phyloP scores from a whole-genome alignment of 2,329 filamentous ascomycete species.

The Penicillium janthinellum region DNA sequence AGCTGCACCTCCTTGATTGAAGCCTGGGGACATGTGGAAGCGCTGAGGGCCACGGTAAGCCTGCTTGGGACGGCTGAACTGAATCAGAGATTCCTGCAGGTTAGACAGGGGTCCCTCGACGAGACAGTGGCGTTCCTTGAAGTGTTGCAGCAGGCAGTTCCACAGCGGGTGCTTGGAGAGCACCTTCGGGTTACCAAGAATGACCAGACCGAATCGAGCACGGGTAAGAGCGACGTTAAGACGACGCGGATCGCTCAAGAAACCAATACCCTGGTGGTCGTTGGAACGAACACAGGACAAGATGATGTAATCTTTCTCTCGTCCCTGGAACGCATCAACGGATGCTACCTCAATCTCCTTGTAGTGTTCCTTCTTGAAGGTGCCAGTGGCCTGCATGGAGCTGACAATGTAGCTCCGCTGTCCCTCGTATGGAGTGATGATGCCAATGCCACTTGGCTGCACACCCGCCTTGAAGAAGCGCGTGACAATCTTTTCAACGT shows the following conservation, averaged over 20 bases:
- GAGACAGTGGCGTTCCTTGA: conserved; percentile 94
- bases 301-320: conserved; percentile 99
- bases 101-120: conserved; percentile 95
- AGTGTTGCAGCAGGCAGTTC: conserved; percentile 93
- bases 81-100: conserved; percentile 89
- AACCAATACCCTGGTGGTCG: conserved; percentile 98
- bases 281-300: conserved; percentile 97
- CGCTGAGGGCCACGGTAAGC: conserved; percentile 86
- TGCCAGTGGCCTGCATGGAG: conserved; percentile 98
- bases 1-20: conserved; percentile 63
- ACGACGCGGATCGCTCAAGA: conserved; percentile 95
- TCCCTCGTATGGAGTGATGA: conserved; percentile 98
- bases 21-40: conserved; percentile 69
- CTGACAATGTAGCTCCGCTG: conserved; percentile 98
- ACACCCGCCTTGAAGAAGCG: conserved; percentile 99
- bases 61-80: conserved; percentile 92
- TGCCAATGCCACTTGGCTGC: conserved; percentile 89
- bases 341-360: conserved; percentile 98
- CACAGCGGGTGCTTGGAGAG: conserved; percentile 96
- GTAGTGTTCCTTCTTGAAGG: conserved; percentile 97
- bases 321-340: conserved; percentile 96
- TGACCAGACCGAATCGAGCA: conserved; percentile 94
- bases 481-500: conserved; percentile 97
- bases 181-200: conserved; percentile 96
- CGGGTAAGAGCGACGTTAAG: conserved; percentile 96